Evolutionary conservation across 768 basidiomycete species (phyloP).

Genomic region (Xanthoconium stramineum): DNA sequence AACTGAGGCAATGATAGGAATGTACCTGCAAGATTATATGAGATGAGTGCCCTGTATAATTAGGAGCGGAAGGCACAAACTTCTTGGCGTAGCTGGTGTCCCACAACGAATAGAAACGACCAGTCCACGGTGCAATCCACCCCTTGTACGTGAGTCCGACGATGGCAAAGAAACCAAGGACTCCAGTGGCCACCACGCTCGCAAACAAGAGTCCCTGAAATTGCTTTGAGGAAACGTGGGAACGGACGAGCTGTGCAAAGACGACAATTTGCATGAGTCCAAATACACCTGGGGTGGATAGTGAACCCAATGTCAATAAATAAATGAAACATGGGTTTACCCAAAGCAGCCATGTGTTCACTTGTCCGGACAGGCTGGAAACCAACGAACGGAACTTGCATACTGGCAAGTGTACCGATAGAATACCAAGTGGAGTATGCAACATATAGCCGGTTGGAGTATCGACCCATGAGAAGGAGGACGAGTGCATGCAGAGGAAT

Average conservation of each 20-base stretch:
- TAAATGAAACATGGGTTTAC: constrained; percentile 36
- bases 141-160: constrained; percentile 86
- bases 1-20: constrained; percentile 98
- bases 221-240: constrained; percentile 87
- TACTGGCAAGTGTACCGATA: constrained; percentile 93
- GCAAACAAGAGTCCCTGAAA: constrained; percentile 80
- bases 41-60: neutral
- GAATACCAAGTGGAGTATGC: constrained; percentile 98
- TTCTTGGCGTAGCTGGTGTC: constrained; percentile 99
- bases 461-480: constrained; percentile 94
- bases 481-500: constrained; percentile 95
- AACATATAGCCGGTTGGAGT: constrained; percentile 86
- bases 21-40: constrained; percentile 53
- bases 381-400: constrained; percentile 99
- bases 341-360: constrained; percentile 98
- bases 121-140: constrained; percentile 99
- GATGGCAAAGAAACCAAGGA: constrained; percentile 71
- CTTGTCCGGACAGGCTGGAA: constrained; percentile 98
- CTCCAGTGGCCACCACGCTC: constrained; percentile 64
- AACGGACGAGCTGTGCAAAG: constrained; percentile 84
- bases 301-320: constrained; percentile 2
- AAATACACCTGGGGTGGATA: constrained; percentile 69
- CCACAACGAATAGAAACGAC: constrained; percentile 98
- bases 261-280: constrained; percentile 95
- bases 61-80: constrained; percentile 39